Evolutionary conservation across 2,329 filamentous ascomycete species (phyloP), one percentile per base, ranked within the genome.

Genomic region (Pseudopyrenochaeta lycopersici): DNA sequence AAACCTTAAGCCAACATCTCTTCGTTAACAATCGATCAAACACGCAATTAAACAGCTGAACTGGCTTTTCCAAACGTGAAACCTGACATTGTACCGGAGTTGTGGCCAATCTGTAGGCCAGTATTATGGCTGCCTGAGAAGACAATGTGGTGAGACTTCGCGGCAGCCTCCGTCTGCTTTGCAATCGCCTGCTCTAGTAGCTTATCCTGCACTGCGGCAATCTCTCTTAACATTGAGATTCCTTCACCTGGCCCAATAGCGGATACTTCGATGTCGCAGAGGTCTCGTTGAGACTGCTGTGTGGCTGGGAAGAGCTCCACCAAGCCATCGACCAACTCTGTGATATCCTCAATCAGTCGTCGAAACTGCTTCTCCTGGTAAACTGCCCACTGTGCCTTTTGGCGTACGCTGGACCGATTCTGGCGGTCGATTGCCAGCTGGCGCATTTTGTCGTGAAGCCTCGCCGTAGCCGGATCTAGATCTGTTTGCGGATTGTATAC

Each of bases 311-410:
- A 73, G 12, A 71, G 59, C 17, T 70, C 55, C 3, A 66, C 61
- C 9, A 75, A 46, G 18, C 42, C 54, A 38, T 67, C 47, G 21
- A 72, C 63, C 40, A 70, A 48, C 12, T 67, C 62, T 20, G 53
- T 70, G 17, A 71, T 63, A 40, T 70, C 70, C 40, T 72, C 66
- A 38, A 74, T 67, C 18, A 74, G 52, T n/a, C 62, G 43, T 31
- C 46, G 53, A 33, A 72, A 66, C 9, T 60, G 51, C 47, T 72
- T 73, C 52, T 71, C 58, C 31, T 74, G 56, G 39, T 67, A 71
- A 15, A 74, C 49, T 11, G 64, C 66, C 66, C 68, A 70, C 29
- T 64, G 67, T 4, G 51, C 52, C 48, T 69, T 72, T 49, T 70
- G 49, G 23, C 54, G 46, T 38, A 69, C 3, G 14, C 54, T 35